Percentiles rank a stretch among this genome's conserved stretches.
These are phyloP conservation scores for Psilocybe cyanescens DNA, from an alignment of 768 basidiomycete genomes.

Conservation along the genomic window DNA sequence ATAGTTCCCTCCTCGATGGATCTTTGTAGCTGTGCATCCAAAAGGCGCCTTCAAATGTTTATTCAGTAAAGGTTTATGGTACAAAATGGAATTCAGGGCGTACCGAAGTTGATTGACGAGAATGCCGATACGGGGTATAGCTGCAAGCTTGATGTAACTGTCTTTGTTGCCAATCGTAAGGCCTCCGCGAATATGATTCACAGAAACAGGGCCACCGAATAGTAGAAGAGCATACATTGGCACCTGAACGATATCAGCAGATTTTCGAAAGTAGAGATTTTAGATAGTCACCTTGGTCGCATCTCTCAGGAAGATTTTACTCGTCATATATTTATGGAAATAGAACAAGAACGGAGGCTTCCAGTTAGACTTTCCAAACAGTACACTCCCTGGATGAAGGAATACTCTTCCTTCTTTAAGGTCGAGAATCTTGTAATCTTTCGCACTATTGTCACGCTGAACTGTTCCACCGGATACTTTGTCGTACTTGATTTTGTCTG, in stretches of 20 bases:
- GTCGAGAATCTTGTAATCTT: slow-evolving; percentile 85
- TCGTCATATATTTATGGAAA: slow-evolving; percentile 82
- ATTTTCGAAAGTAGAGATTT: background rate
- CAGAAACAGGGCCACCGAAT: slow-evolving; percentile 79
- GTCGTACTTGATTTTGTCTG: slow-evolving; percentile 80
- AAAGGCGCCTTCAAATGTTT: slow-evolving; percentile 51
- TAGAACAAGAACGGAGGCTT: slow-evolving; percentile 81
- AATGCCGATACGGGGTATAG: slow-evolving; percentile 91
- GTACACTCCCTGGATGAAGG: slow-evolving; percentile 80
- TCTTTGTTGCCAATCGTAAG: slow-evolving; percentile 62
- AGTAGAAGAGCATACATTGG: slow-evolving; percentile 85
- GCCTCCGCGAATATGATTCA: slow-evolving; percentile 84
- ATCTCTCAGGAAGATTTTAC: slow-evolving; percentile 84
- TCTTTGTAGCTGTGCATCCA: slow-evolving; percentile 68
- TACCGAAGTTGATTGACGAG: slow-evolving; percentile 87
- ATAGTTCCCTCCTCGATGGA: slow-evolving; percentile 67
- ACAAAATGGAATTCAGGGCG: slow-evolving; percentile 17
- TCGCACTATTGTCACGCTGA: slow-evolving; percentile 82
- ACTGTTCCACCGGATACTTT: slow-evolving; percentile 83
- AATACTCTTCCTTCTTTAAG: slow-evolving; percentile 69
- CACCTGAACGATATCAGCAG: slow-evolving; percentile 47
- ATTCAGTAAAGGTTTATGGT: background rate
- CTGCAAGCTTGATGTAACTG: slow-evolving; percentile 62
- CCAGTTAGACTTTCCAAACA: slow-evolving; percentile 77
- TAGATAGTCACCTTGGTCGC: slow-evolving; percentile 73